Base-by-base conservation (phyloP, 371 early-diverging fungal genomes). In the Thermomucor indicae-seudaticae region DNA sequence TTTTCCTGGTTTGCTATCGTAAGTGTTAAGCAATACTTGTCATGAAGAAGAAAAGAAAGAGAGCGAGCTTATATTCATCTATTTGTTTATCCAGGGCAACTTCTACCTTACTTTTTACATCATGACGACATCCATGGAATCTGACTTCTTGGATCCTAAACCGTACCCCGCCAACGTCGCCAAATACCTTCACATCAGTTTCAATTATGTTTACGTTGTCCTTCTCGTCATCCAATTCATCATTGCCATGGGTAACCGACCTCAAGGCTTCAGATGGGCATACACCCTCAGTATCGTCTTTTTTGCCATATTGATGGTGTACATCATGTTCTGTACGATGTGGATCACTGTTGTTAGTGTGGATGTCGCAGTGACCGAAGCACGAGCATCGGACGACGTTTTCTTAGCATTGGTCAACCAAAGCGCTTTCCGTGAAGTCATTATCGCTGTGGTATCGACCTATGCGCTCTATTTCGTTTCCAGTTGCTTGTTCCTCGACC, bases 1-100 rank as follows among this genome's bases (percentile, higher is more conserved):
- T 91, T 90, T 62, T 78, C 84, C 46, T 91, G 89, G 89, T 88
- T 90, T 48, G 70, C 82, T 8, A 57, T 89, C 53, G 85, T 81
- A 71, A 66, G 69, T 49, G n/a, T n/a, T n/a, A n/a, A n/a, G n/a
- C n/a, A n/a, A n/a, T n/a, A n/a, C n/a, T n/a, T n/a, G n/a, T n/a
- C n/a, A n/a, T n/a, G n/a, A n/a, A n/a, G n/a, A n/a, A n/a, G n/a
- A 32, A 49, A 5, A 62, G 70, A 47, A 17, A 70, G 68, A 55
- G 59, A 73, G 75, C 6, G 11, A 17, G 31, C 43, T 29, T 86
- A 16, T 14, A 67, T 77, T 16, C 63, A 86, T 35, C 57, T 23
- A 32, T 83, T 20, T n/a, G 31, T 16, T 27, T 20, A 27, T 23
- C 10, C 61, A 84, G 86, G 84, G 80, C 46, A 87, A 85, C 70